These are phyloP conservation scores for Cantharellus anzutake DNA, from an alignment of 768 basidiomycete species.

Conservation along the genomic window DNA sequence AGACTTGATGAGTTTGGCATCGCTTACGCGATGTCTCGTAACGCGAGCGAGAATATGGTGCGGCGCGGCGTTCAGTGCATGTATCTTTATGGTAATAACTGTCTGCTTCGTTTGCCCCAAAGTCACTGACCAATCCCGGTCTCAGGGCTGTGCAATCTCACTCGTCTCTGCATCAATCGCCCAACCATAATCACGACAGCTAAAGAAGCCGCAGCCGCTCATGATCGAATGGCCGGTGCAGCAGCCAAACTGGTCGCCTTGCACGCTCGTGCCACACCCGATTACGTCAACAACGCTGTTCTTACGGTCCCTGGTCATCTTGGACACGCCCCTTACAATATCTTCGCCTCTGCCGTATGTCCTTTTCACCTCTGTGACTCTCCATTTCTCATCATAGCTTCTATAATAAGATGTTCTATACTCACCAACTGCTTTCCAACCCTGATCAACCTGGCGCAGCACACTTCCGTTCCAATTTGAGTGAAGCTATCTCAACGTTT, in stretches of 20 bases:
- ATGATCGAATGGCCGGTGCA: constrained; percentile 55
- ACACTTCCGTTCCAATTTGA: not conserved
- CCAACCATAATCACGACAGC: constrained; percentile 19
- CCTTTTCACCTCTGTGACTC: not conserved
- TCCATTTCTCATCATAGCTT: not conserved
- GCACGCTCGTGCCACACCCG: constrained; percentile 55
- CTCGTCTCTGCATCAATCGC: constrained; percentile 68
- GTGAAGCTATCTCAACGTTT: not conserved
- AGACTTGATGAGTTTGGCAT: constrained; percentile 60
- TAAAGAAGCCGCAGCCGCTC: constrained; percentile 8
- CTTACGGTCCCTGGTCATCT: constrained; percentile 64
- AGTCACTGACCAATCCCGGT: not conserved
- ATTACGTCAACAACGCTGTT: constrained; percentile 49
- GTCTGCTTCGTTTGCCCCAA: not conserved
- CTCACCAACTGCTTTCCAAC: not conserved
- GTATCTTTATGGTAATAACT: constrained; percentile 37
- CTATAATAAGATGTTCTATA: not conserved
- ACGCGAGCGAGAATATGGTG: not conserved
- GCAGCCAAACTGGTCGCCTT: constrained; percentile 66
- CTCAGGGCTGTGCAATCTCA: constrained; percentile 43
- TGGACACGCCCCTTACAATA: constrained; percentile 69
- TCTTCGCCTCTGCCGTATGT: constrained; percentile 52
- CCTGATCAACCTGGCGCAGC: not conserved
- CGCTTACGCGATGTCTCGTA: constrained; percentile 35
- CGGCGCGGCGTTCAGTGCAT: constrained; percentile 66